Base-by-base conservation (phyloP, 352 stramenopile genomes). In the Salisapilia sapeloensis region DNA sequence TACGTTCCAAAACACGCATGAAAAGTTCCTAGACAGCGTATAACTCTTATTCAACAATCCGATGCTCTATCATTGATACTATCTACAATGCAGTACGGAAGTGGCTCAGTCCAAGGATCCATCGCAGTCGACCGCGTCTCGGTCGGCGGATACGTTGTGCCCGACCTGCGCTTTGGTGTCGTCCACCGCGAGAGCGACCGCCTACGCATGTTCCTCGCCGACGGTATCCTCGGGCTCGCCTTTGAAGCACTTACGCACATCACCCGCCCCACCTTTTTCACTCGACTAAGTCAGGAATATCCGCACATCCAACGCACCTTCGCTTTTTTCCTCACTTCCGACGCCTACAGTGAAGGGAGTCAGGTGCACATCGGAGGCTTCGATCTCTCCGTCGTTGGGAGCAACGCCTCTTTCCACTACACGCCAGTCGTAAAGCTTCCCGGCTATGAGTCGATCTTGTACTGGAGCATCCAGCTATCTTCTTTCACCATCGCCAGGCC, bases 181-280 rank as follows among this genome's bases (percentile, higher is more conserved):
- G 59, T 81, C 15, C 44, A 50, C 3, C 53, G 70, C 19, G 67
- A 87, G 44, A 78, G 52, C 12, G 58, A 78, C 45, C 61, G 66
- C 42, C 47, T 87, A 15, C 62, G 79, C 48, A 59, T 62, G 25
- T 92, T 92, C 37, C 57, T 90, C 15, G 79, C 81, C 15, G 80
- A 93, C 46, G 77, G 80, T 14, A 87, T 93, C 40, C 79, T 87
- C 24, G 80, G 79, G 3, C 35, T 93, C 12, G 77, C 53, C 2
- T 93, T 93, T 33, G 59, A 79, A 28, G 72, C 72, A n/a, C 61
- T 93, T 6, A 74, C 74, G 27, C 78, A 85, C 41, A 85, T 93
- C 42, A 90, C 57, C 29, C 60, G 65, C 8, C 80, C 80, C 14
- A 93, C 80, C 11, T 42, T 92, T 7, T 84, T 92, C 42, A 53